Evolutionary conservation across 2,329 filamentous ascomycete genomes (phyloP).

Genomic region (Colletotrichum camelliae): DNA sequence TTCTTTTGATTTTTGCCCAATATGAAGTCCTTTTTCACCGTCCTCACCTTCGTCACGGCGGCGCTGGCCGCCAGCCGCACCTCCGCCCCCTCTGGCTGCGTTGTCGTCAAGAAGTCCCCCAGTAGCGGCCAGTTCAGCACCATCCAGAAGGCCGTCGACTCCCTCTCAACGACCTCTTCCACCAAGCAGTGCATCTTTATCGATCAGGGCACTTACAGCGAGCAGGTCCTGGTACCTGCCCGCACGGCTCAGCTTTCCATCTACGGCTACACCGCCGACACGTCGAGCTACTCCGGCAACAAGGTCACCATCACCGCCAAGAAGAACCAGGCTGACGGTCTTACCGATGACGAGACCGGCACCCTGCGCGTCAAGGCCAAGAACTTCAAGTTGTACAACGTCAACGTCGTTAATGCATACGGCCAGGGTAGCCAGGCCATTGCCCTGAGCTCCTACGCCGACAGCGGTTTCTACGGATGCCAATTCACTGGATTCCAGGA

Average conservation of each 20-base stretch:
- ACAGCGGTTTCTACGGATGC: constrained; percentile 53
- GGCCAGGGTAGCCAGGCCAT: constrained; percentile 54
- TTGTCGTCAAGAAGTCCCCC: constrained; percentile 32
- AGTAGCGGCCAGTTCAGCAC: constrained; percentile 27
- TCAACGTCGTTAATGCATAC: constrained; percentile 56
- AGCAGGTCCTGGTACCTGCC: constrained; percentile 60
- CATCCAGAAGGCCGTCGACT: constrained; percentile 59
- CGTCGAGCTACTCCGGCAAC: constrained; percentile 58
- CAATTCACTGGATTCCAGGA: constrained; percentile 54
- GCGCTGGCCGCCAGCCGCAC: constrained; percentile 31
- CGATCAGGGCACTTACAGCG: constrained; percentile 66
- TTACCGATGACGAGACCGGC: constrained; percentile 58
- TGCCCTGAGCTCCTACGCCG: constrained; percentile 47
- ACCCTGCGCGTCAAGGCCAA: constrained; percentile 52
- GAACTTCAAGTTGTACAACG: constrained; percentile 65
- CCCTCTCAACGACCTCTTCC: constrained; percentile 57
- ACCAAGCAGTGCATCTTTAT: constrained; percentile 67
- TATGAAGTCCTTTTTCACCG: constrained; percentile 14
- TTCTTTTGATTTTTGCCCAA: not conserved
- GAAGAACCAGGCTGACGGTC: constrained; percentile 56
- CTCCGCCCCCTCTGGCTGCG: constrained; percentile 32
- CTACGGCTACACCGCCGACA: constrained; percentile 61
- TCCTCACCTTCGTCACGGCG: not conserved
- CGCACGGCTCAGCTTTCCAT: constrained; percentile 58
- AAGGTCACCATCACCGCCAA: constrained; percentile 60